phyloP scores from a whole-genome alignment of 805 yeast species.

The Scheffersomyces coipomensis region DNA sequence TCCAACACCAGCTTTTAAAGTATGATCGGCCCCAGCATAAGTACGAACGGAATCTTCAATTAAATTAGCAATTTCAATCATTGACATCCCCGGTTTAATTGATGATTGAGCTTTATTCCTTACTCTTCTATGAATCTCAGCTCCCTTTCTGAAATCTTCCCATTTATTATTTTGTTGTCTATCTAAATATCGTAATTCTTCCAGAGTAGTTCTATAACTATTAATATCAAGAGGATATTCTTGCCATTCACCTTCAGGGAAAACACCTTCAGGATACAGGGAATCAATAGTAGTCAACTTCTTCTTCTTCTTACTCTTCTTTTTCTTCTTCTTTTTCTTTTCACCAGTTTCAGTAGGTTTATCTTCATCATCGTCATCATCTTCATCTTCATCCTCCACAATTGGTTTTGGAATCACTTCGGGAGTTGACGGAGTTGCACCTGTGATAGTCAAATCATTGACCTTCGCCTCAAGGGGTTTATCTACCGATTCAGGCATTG shows the following conservation, averaged over 20 bases:
- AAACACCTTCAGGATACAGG: conserved; percentile 67
- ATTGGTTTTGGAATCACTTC: neutral
- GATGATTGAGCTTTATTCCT: conserved; percentile 72
- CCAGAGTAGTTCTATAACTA: conserved; percentile 74
- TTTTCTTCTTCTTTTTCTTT: conserved; percentile 30
- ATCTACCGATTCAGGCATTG: neutral
- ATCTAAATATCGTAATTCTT: conserved; percentile 79
- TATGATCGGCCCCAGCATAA: conserved; percentile 64
- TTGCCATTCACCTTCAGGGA: conserved; percentile 86
- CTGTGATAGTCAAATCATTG: conserved; percentile 10
- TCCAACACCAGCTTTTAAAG: conserved; percentile 80
- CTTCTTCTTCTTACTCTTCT: conserved; percentile 51
- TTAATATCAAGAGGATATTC: conserved; percentile 71
- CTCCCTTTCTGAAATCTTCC: conserved; percentile 92
- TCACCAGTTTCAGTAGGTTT: conserved; percentile 5
- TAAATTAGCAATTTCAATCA: conserved; percentile 84
- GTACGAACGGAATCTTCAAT: conserved; percentile 84
- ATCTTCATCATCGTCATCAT: conserved; percentile 47
- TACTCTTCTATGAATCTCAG: conserved; percentile 92
- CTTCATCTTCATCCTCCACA: conserved; percentile 8
- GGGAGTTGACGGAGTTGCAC: neutral
- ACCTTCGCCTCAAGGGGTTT: conserved; percentile 7
- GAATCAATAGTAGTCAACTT: conserved; percentile 62
- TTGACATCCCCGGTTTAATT: conserved; percentile 88
- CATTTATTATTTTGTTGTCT: conserved; percentile 60